Percentiles rank a stretch among this genome's conserved stretches.
Conservation (phyloP, 2,329 filamentous ascomycete genomes). For the Talaromyces marneffei region DNA sequence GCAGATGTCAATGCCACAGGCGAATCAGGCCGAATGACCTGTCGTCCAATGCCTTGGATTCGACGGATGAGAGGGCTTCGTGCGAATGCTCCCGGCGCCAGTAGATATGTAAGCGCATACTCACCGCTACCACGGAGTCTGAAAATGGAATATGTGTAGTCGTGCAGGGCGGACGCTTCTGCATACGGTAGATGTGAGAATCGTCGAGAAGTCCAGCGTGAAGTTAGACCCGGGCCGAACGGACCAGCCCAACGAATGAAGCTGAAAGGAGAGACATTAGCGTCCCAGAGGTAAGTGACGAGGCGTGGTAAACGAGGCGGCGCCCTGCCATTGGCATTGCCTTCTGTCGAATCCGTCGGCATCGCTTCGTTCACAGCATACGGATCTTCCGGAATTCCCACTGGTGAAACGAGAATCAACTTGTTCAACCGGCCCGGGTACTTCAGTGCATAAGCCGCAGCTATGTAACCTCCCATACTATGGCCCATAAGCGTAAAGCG, state of each 20-base stretch:
- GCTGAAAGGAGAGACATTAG: conserved; percentile 92
- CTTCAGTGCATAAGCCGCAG: conserved; percentile 90
- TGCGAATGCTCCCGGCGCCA: conserved; percentile 89
- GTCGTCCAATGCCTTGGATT: conserved; percentile 81
- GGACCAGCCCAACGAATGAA: conserved; percentile 83
- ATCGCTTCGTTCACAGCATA: conserved; percentile 77
- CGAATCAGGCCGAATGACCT: conserved; percentile 41
- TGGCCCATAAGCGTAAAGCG: conserved; percentile 91
- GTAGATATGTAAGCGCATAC: conserved; percentile 85
- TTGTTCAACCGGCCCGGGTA: conserved; percentile 95
- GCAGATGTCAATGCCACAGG: conserved; percentile 14
- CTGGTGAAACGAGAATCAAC: conserved; percentile 87
- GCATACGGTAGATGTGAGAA: conserved; percentile 80
- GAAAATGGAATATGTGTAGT: conserved; percentile 93
- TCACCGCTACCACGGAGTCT: conserved; percentile 87
- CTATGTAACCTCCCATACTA: conserved; percentile 89
- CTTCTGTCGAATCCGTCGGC: conserved; percentile 62
- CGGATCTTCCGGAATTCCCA: conserved; percentile 90
- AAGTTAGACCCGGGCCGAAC: conserved; percentile 83
- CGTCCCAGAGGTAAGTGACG: conserved; percentile 92
- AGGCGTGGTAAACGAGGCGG: conserved; percentile 66
- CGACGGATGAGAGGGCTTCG: conserved; percentile 79
- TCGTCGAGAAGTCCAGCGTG: conserved; percentile 86
- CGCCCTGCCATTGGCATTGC: conserved; percentile 31
- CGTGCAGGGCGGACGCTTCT: conserved; percentile 79